Percentiles rank a stretch among this genome's conserved stretches.
Conservation (phyloP, 208 protist species). For the Acanthamoeba healyi region DNA sequence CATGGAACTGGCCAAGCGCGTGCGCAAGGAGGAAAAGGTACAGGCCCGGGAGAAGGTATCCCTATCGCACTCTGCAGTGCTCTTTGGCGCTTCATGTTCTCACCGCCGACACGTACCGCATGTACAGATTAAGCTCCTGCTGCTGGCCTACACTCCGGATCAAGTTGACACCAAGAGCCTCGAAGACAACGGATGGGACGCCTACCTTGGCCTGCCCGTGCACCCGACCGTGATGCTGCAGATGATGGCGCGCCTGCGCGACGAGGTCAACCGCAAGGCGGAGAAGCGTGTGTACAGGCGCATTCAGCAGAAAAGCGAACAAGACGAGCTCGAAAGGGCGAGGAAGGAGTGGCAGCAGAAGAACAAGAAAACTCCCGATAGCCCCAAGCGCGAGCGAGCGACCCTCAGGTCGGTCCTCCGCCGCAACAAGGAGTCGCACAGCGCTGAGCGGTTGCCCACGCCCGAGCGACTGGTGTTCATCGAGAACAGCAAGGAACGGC, state of each 20-base stretch:
- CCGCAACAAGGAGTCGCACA: not conserved
- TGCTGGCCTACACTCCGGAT: slow-evolving; percentile 45
- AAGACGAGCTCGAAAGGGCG: slow-evolving; percentile 11
- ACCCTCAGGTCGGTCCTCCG: not conserved
- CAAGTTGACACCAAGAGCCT: slow-evolving; percentile 57
- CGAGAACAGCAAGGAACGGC: not conserved
- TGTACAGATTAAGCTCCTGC: not conserved
- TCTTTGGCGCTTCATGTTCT: not conserved
- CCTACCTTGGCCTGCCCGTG: slow-evolving; percentile 18
- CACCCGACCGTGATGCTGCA: slow-evolving; percentile 24
- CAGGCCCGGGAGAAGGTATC: slow-evolving; percentile 59
- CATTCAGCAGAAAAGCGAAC: not conserved
- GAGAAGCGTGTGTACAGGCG: not conserved
- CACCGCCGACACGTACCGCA: not conserved
- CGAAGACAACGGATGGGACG: slow-evolving; percentile 38
- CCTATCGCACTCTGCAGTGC: not conserved
- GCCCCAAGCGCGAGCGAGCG: not conserved
- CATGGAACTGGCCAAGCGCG: not conserved
- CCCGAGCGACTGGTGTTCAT: not conserved
- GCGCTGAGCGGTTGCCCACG: not conserved
- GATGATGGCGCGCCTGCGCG: slow-evolving; percentile 21
- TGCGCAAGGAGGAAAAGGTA: slow-evolving; percentile 56
- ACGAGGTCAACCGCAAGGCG: slow-evolving; percentile 39
- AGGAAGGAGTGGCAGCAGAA: not conserved
- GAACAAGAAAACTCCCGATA: not conserved